A percentile compares a stretch with the other conserved stretches of the same genome.
Evolutionary conservation across 306 rosid genomes (phyloP).

Genomic region (Prunus persica): Prunus_persica_NCBIv2 NC_034012.1:9149001-9149500

Average conservation of each 20-base stretch:
- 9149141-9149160: too few relatives aligned
- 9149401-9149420: neutral
- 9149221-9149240: too few relatives aligned
- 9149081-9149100: too few relatives aligned
- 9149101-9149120: too few relatives aligned
- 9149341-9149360: neutral
- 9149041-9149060: neutral
- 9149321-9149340: neutral
- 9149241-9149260: too few relatives aligned
- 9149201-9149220: too few relatives aligned
- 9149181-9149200: too few relatives aligned
- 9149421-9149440: neutral
- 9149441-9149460: neutral
- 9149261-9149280: too few relatives aligned
- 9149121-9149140: too few relatives aligned
- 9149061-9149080: neutral
- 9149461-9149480: neutral
- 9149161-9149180: too few relatives aligned
- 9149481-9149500: neutral
- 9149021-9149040: neutral
- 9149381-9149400: neutral
- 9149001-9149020: neutral
- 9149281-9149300: too few relatives aligned
- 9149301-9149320: neutral
- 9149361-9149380: neutral